phyloP scores from a whole-genome alignment of 2,329 filamentous ascomycete species.

The Paecilomyces niveus region DNA sequence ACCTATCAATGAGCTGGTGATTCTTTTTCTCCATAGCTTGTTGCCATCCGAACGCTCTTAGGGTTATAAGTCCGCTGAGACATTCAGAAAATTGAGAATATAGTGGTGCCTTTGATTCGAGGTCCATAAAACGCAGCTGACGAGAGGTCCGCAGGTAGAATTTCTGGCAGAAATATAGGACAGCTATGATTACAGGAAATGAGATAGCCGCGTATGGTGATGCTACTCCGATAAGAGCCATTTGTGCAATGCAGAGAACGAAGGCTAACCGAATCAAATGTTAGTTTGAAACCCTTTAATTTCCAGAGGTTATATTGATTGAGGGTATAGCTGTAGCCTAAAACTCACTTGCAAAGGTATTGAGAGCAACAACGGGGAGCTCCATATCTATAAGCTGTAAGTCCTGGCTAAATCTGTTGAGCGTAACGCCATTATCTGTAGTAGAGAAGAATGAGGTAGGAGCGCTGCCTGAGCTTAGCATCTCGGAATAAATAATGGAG shows the following conservation, averaged over 20 bases:
- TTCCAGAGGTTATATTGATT: background rate
- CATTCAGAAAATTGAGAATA: conserved; percentile 54
- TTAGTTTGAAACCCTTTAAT: background rate
- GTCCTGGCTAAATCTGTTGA: conserved; percentile 41
- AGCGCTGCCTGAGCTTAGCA: conserved; percentile 17
- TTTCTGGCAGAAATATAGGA: conserved; percentile 47
- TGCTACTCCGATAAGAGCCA: conserved; percentile 43
- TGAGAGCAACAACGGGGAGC: conserved; percentile 34
- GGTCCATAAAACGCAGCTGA: conserved; percentile 53
- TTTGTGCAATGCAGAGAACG: conserved; percentile 36
- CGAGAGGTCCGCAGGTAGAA: conserved; percentile 56
- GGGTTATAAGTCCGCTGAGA: conserved; percentile 48
- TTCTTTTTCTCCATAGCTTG: conserved; percentile 38
- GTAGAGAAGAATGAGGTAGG: conserved; percentile 38
- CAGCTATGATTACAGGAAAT: conserved; percentile 43
- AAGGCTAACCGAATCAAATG: conserved; percentile 7
- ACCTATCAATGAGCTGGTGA: conserved; percentile 43
- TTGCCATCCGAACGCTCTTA: conserved; percentile 53
- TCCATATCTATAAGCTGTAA: conserved; percentile 39
- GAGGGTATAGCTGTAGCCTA: background rate
- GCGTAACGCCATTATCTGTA: conserved; percentile 34
- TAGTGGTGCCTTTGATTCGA: conserved; percentile 55
- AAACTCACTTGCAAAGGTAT: conserved; percentile 29
- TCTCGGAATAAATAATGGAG: background rate
- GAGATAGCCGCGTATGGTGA: conserved; percentile 43